Percentiles rank a stretch among this genome's conserved stretches.
Evolutionary conservation across 2,329 filamentous ascomycete species (phyloP).

Genomic region (Penicillium sp.): DNA sequence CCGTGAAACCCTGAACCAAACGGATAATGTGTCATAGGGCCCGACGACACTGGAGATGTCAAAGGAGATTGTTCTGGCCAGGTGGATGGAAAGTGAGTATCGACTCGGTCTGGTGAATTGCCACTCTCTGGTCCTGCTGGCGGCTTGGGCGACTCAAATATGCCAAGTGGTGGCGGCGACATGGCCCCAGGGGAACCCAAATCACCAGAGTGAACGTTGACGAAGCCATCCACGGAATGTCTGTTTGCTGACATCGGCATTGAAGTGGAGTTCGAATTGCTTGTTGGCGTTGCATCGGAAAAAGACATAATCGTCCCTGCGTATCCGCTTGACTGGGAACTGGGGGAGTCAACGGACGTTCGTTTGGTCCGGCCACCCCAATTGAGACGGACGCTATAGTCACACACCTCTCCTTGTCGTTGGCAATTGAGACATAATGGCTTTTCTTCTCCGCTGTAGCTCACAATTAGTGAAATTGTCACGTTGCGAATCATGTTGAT

Average conservation of each 20-base stretch:
- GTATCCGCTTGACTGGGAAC: slow-evolving; percentile 29
- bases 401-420: slow-evolving; percentile 70
- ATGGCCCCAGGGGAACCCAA: slow-evolving; percentile 14
- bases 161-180: slow-evolving; percentile 11
- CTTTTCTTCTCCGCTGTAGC: slow-evolving; percentile 66
- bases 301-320: slow-evolving; percentile 19
- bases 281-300: slow-evolving; percentile 9
- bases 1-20: slow-evolving; percentile 17
- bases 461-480: slow-evolving; percentile 11
- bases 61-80: slow-evolving; percentile 25
- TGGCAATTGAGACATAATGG: slow-evolving; percentile 72
- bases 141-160: slow-evolving; percentile 19
- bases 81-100: slow-evolving; percentile 13
- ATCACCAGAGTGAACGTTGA: slow-evolving; percentile 9
- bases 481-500: background rate
- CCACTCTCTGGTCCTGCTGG: slow-evolving; percentile 6
- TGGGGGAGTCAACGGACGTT: slow-evolving; percentile 41
- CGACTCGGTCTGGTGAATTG: slow-evolving; percentile 12
- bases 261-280: slow-evolving; percentile 7
- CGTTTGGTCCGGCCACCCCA: slow-evolving; percentile 73
- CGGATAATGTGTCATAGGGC: slow-evolving; percentile 17
- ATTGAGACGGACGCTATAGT: slow-evolving; percentile 78
- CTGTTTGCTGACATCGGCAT: slow-evolving; percentile 11
- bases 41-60: slow-evolving; percentile 12
- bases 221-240: slow-evolving; percentile 13